Conservation (phyloP, 768 basidiomycete species). For the Leccinum variicolor region DNA sequence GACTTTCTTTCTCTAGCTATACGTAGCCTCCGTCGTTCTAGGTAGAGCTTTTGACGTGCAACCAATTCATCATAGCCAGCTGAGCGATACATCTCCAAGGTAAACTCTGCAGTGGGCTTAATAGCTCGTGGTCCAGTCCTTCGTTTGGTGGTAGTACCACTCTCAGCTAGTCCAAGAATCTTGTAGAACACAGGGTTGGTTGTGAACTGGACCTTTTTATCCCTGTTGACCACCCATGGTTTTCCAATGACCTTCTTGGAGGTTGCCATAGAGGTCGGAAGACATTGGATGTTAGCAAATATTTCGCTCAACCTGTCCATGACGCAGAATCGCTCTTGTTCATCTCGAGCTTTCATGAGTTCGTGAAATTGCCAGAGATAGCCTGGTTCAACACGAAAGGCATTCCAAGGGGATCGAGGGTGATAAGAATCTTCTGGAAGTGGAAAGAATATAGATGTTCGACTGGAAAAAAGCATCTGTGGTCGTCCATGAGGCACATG, state of each 20-base stretch:
- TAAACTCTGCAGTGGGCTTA: not conserved
- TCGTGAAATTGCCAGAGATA: slow-evolving; percentile 6
- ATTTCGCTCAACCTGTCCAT: not conserved
- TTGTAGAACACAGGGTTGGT: not conserved
- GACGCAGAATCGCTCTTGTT: not conserved
- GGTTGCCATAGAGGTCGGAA: not conserved
- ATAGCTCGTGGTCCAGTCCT: not conserved
- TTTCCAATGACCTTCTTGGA: not conserved
- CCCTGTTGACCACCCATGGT: too few species aligned
- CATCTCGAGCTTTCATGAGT: not conserved
- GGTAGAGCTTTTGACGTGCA: not conserved
- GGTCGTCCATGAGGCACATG: not conserved
- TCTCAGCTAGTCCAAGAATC: not conserved
- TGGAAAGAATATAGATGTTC: not conserved
- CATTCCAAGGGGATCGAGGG: not conserved
- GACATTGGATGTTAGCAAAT: not conserved
- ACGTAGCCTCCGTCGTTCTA: not conserved
- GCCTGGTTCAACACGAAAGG: not conserved
- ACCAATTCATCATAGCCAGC: not conserved
- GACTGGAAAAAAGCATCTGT: not conserved
- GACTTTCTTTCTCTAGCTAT: not conserved
- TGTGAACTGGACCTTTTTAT: not conserved
- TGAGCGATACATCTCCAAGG: not conserved
- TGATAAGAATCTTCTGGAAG: not conserved
- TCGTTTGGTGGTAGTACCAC: not conserved